A percentile compares a stretch with the other conserved stretches of the same genome.
phyloP scores from a whole-genome alignment of 2,329 filamentous ascomycete species.

The Clonostachys chloroleuca region DNA sequence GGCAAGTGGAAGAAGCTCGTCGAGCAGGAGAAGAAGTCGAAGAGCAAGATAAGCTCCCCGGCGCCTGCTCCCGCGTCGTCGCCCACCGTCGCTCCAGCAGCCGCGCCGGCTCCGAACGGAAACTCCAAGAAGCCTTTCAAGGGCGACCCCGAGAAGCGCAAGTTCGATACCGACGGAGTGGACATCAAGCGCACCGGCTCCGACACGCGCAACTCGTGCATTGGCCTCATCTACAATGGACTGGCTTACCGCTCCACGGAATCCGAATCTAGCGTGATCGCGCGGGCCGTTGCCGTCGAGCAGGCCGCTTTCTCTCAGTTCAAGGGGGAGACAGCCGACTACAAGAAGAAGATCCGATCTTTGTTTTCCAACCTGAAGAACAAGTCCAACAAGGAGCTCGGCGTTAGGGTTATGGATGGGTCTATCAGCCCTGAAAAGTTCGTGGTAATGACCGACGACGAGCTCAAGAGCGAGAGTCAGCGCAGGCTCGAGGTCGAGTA shows the following conservation, averaged over 20 bases:
- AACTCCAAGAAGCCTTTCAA: slow-evolving; percentile 27
- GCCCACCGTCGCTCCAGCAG: slow-evolving; percentile 22
- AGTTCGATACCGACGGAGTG: slow-evolving; percentile 76
- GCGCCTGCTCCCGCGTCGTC: slow-evolving; percentile 48
- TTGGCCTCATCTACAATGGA: slow-evolving; percentile 92
- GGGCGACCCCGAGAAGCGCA: slow-evolving; percentile 74
- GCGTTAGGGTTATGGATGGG: slow-evolving; percentile 69
- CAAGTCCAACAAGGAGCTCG: slow-evolving; percentile 77
- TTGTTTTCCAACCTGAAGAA: slow-evolving; percentile 95
- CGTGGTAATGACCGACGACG: slow-evolving; percentile 82
- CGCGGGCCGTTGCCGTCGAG: slow-evolving; percentile 79
- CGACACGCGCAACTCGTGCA: slow-evolving; percentile 73
- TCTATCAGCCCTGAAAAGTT: slow-evolving; percentile 70
- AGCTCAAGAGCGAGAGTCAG: slow-evolving; percentile 84
- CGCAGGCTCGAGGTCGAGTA: slow-evolving; percentile 71
- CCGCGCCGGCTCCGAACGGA: slow-evolving; percentile 12
- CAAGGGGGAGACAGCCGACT: slow-evolving; percentile 68
- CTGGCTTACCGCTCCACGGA: slow-evolving; percentile 68
- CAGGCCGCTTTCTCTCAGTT: slow-evolving; percentile 66
- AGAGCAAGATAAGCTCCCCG: slow-evolving; percentile 35
- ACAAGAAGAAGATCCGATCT: slow-evolving; percentile 85
- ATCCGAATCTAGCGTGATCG: slow-evolving; percentile 66
- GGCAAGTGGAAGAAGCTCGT: slow-evolving; percentile 82
- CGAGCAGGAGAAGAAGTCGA: slow-evolving; percentile 55
- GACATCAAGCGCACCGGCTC: slow-evolving; percentile 73